phyloP scores from a whole-genome alignment of 305 asterid genomes.

The Fraxinus dipetala region DNA sequence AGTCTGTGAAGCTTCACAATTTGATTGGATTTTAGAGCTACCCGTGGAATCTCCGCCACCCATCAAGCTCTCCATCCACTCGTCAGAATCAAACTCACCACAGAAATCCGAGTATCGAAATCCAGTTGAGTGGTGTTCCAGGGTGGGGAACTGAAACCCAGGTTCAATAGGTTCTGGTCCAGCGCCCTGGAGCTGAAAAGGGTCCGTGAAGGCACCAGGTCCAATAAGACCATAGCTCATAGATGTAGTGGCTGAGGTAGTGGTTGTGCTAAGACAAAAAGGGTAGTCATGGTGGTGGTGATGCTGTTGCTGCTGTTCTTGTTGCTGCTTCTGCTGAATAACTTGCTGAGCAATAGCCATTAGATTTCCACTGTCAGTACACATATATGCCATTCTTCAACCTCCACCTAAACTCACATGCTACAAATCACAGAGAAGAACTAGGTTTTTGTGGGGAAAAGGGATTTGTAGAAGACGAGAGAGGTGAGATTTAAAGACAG shows the following conservation, averaged over 20 bases:
- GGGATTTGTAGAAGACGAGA: background rate
- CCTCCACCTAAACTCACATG: background rate
- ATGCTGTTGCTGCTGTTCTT: constrained; percentile 64
- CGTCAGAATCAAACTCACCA: constrained; percentile 81
- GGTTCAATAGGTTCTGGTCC: constrained; percentile 50
- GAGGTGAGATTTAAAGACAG: background rate
- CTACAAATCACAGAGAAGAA: background rate
- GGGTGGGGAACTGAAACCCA: constrained; percentile 61
- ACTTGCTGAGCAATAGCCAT: constrained; percentile 98
- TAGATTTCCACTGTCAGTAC: constrained; percentile 90
- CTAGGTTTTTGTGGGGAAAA: background rate
- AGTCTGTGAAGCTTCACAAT: constrained; percentile 60
- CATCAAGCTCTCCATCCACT: constrained; percentile 94
- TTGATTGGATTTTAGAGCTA: constrained; percentile 53
- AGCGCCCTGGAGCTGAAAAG: constrained; percentile 51
- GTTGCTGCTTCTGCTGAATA: constrained; percentile 85
- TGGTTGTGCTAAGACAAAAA: constrained; percentile 39
- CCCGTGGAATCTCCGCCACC: constrained; percentile 75
- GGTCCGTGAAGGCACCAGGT: constrained; percentile 54
- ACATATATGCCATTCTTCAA: constrained; percentile 73
- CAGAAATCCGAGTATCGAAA: constrained; percentile 41
- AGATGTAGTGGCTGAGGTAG: constrained; percentile 33
- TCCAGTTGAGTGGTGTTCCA: constrained; percentile 48
- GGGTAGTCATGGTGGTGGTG: constrained; percentile 54
- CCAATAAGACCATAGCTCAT: constrained; percentile 41